Base-by-base conservation (phyloP, 768 basidiomycete species). In the Tricholomella constricta region DNA sequence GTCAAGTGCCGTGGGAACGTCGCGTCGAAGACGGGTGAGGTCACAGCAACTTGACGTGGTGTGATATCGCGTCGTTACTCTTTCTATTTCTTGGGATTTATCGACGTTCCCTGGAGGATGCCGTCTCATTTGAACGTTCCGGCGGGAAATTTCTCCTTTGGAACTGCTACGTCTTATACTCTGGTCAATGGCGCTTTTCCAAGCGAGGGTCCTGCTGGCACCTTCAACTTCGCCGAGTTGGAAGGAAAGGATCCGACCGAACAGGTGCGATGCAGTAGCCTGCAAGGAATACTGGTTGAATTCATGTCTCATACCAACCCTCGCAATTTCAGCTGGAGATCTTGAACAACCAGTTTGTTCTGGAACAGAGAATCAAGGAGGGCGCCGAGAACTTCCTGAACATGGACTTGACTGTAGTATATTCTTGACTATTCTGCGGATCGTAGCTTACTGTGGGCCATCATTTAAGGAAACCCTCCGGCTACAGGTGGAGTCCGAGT, bases 301-400 rank as follows among this genome's bases (percentile, higher is more conserved):
- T 20, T 20, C 43, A 4, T 25, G 34, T 14, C 19, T 20, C 43
- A 4, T 25, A 35, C 31, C 14, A 4, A 14, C 44, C 29, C 36
- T 45, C 45, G 19, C 37, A 37, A 32, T 55, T 29, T 47, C 14
- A 92, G 92, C 70, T 94, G 43, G 85, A 86, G 40, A 70, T 76
- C 5, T 75, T 97, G 17, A 81, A 82, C 45, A 79, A 77, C 48
- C 83, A 85, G 62, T 75, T 95, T 17, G 81, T 83, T 48, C 78
- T 89, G 55, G 88, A 94, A 71, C 84, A 83, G 56, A 79, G 88
- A 49, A 92, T 97, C 56, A 92, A 85, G 66, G 93, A 94, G 68
- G 94, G 94, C 10, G 94, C 94, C 1, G 92, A 95, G 74, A 94
- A 89, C 60, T 78, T 98, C 55, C 74, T 97, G 12, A 84, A 84